These are phyloP conservation scores for Pyricularia grisea DNA, from an alignment of 2,329 filamentous ascomycete genomes.

Conservation along the genomic window DNA sequence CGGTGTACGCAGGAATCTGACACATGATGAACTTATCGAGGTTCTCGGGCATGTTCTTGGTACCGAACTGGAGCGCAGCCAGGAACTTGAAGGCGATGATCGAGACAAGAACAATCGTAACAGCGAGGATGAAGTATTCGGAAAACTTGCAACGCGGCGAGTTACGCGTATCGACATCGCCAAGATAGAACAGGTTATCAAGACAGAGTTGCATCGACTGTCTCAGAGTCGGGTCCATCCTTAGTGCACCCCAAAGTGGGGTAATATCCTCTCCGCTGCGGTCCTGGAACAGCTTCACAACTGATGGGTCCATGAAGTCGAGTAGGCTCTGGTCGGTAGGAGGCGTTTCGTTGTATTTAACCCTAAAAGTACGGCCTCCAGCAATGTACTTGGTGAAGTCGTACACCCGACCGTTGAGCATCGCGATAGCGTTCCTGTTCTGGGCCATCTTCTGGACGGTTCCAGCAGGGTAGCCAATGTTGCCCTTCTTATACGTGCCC, in stretches of 20 bases:
- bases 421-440: slow-evolving; percentile 61
- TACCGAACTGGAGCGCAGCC: slow-evolving; percentile 87
- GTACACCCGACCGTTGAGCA: slow-evolving; percentile 72
- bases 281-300: slow-evolving; percentile 69
- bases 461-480: slow-evolving; percentile 69
- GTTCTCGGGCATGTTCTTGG: slow-evolving; percentile 87
- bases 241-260: slow-evolving; percentile 69
- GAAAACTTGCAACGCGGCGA: slow-evolving; percentile 80
- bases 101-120: slow-evolving; percentile 69
- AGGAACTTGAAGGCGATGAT: slow-evolving; percentile 96
- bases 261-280: slow-evolving; percentile 72
- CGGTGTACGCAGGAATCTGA: slow-evolving; percentile 94
- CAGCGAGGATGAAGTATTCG: slow-evolving; percentile 77
- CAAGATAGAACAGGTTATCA: slow-evolving; percentile 91
- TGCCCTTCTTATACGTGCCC: slow-evolving; percentile 74
- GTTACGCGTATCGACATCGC: slow-evolving; percentile 83
- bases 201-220: slow-evolving; percentile 71
- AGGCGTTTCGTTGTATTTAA: slow-evolving; percentile 39
- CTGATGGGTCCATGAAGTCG: slow-evolving; percentile 71
- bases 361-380: slow-evolving; percentile 60
- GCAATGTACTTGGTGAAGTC: slow-evolving; percentile 77
- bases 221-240: slow-evolving; percentile 46
- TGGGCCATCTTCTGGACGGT: slow-evolving; percentile 68
- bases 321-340: slow-evolving; percentile 34
- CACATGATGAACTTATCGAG: slow-evolving; percentile 98